phyloP scores from a whole-genome alignment of 2,329 filamentous ascomycete genomes.

The Alternaria arborescens region DNA sequence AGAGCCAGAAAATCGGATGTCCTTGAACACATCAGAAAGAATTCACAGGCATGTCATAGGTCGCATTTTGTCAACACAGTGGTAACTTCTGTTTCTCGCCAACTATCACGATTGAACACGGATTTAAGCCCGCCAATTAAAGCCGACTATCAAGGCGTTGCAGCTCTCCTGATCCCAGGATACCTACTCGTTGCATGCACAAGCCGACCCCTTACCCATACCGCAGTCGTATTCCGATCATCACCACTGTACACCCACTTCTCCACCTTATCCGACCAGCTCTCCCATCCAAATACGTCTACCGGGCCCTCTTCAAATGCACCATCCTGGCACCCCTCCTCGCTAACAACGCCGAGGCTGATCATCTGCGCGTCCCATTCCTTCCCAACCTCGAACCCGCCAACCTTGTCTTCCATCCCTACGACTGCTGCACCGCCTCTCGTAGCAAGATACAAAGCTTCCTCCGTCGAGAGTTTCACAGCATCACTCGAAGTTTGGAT shows the following conservation, averaged over 20 bases:
- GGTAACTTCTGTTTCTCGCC: too few species aligned
- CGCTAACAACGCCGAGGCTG: slow-evolving; percentile 60
- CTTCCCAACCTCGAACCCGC: slow-evolving; percentile 85
- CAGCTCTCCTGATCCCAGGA: not conserved
- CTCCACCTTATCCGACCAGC: slow-evolving; percentile 82
- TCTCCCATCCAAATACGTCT: slow-evolving; percentile 91
- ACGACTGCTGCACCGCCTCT: slow-evolving; percentile 85
- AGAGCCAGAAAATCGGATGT: too few species aligned
- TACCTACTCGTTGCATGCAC: slow-evolving; percentile 66
- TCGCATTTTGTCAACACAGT: too few species aligned
- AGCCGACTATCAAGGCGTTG: not conserved
- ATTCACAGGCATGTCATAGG: too few species aligned
- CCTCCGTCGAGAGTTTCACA: slow-evolving; percentile 80
- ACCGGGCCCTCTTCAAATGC: slow-evolving; percentile 69
- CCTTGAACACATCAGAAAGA: too few species aligned
- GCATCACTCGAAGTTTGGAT: slow-evolving; percentile 56
- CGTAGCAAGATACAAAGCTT: slow-evolving; percentile 87
- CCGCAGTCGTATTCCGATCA: slow-evolving; percentile 85
- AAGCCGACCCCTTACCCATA: slow-evolving; percentile 87
- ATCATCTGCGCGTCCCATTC: slow-evolving; percentile 92
- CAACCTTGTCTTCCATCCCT: slow-evolving; percentile 74
- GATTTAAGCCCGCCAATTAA: too few species aligned
- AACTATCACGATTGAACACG: too few species aligned
- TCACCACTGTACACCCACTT: slow-evolving; percentile 97
- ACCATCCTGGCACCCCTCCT: slow-evolving; percentile 42